Evolutionary conservation across 768 basidiomycete species (phyloP).

Genomic region (Obba rivulosa): DNA sequence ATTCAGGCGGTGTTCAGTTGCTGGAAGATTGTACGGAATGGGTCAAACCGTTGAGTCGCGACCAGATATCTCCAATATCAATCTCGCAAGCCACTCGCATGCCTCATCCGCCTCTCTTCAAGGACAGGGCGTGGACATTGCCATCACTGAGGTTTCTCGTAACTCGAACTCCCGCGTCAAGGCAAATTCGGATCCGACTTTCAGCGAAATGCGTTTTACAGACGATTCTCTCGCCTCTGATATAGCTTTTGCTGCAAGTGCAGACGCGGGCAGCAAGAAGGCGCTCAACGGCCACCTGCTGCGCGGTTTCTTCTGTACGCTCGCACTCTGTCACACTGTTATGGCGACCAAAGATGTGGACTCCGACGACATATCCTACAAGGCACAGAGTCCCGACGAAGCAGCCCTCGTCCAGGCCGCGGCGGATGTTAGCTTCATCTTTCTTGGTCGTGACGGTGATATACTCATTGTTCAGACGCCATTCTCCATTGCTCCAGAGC

Average conservation of each 20-base stretch:
- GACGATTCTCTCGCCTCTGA: too few relatives aligned
- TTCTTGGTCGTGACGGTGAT: slow-evolving; percentile 84
- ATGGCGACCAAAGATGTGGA: slow-evolving; percentile 65
- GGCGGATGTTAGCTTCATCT: slow-evolving; percentile 91
- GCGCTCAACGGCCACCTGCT: slow-evolving; percentile 69
- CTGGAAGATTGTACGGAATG: slow-evolving; percentile 79
- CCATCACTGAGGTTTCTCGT: too few relatives aligned
- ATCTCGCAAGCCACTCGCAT: slow-evolving; percentile 55
- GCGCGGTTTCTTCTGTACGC: slow-evolving; percentile 88
- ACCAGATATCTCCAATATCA: slow-evolving; percentile 6
- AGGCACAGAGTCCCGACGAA: slow-evolving; percentile 98
- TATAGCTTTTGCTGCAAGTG: slow-evolving; percentile 38
- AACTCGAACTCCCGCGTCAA: too few relatives aligned
- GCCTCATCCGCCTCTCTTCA: too few relatives aligned
- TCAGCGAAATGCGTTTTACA: too few relatives aligned
- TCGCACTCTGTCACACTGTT: slow-evolving; percentile 94
- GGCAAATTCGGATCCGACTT: too few relatives aligned
- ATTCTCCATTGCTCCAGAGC: slow-evolving; percentile 58
- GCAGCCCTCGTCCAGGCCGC: slow-evolving; percentile 95
- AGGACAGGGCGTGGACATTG: too few relatives aligned
- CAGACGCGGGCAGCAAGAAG: slow-evolving; percentile 41
- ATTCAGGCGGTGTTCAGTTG: slow-evolving; percentile 89
- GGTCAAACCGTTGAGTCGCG: slow-evolving; percentile 27
- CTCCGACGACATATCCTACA: slow-evolving; percentile 81
- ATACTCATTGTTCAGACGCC: slow-evolving; percentile 74